Conservation (phyloP, 2,329 filamentous ascomycete genomes). For the Lasiodiplodia sp. region DNA sequence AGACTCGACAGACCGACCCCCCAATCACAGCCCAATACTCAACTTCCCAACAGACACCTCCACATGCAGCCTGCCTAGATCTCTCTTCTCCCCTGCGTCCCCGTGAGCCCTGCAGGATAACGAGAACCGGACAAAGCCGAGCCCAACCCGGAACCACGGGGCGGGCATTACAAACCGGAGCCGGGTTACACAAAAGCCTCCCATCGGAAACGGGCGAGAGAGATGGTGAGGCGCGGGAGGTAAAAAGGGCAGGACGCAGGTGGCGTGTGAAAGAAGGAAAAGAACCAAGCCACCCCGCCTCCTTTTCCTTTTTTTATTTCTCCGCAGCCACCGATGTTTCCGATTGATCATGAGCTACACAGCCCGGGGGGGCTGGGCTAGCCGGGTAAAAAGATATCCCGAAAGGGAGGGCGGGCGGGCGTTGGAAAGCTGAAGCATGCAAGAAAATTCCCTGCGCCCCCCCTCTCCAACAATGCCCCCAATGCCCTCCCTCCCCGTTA, state of each 20-base stretch:
- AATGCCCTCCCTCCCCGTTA: no score
- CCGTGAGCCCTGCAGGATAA: not conserved
- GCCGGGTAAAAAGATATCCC: no score
- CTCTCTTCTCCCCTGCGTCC: not conserved
- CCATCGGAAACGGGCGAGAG: not conserved
- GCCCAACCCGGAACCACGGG: not conserved
- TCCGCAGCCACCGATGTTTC: not conserved
- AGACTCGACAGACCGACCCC: not conserved
- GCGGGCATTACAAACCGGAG: not conserved
- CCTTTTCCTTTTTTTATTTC: not conserved
- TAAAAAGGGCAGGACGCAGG: not conserved
- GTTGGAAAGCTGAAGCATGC: no score
- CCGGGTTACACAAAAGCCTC: not conserved
- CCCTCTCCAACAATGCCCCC: no score
- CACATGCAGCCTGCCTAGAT: not conserved
- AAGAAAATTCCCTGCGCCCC: no score
- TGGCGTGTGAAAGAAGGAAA: not conserved
- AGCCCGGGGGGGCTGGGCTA: no score
- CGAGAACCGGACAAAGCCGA: not conserved
- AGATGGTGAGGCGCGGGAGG: not conserved
- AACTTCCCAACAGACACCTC: not conserved
- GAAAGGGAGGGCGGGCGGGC: not conserved
- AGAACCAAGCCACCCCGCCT: not conserved
- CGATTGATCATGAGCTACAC: not conserved
- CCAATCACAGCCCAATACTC: not conserved